phyloP scores from a whole-genome alignment of 1,284 basidiomycete species.

The Phlebopus sp. region DNA sequence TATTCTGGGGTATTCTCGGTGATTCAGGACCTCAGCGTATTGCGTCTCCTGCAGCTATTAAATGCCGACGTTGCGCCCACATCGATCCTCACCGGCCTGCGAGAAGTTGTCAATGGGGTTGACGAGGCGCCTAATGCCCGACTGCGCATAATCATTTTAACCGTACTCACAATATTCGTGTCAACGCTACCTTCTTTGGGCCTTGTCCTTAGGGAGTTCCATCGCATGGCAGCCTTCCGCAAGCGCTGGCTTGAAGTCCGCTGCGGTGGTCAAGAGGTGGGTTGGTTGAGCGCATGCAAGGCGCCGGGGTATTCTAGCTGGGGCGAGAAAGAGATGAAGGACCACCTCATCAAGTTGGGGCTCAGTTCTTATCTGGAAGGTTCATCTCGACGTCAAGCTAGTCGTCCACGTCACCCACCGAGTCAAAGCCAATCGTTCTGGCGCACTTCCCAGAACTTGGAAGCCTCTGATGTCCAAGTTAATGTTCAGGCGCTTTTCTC shows the following conservation, averaged over 20 bases:
- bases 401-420: not conserved
- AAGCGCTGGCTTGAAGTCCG: slow-evolving; percentile 58
- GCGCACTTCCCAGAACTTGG: slow-evolving; percentile 41
- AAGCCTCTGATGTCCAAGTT: slow-evolving; percentile 51
- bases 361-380: slow-evolving; percentile 55
- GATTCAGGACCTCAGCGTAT: slow-evolving; percentile 70
- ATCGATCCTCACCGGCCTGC: slow-evolving; percentile 24
- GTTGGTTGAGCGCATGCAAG: slow-evolving; percentile 60
- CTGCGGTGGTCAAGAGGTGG: slow-evolving; percentile 70
- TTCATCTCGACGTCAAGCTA: slow-evolving; percentile 15
- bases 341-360: slow-evolving; percentile 61
- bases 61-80: slow-evolving; percentile 46
- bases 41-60: slow-evolving; percentile 64
- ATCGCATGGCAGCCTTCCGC: slow-evolving; percentile 51
- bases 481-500: slow-evolving; percentile 73
- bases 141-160: slow-evolving; percentile 63
- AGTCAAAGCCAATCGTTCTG: slow-evolving; percentile 4
- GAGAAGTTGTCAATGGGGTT: slow-evolving; percentile 36
- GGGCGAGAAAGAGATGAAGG: slow-evolving; percentile 71
- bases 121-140: slow-evolving; percentile 48
- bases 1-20: slow-evolving; percentile 64
- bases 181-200: slow-evolving; percentile 63
- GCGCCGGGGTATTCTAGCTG: slow-evolving; percentile 65
- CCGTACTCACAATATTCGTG: slow-evolving; percentile 56
- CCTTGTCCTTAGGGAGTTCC: slow-evolving; percentile 66